A percentile compares a stretch with the other conserved stretches of the same genome.
These are phyloP conservation scores for Colletotrichum noveboracense DNA, from an alignment of 2,329 filamentous ascomycete species.

Conservation along the genomic window DNA sequence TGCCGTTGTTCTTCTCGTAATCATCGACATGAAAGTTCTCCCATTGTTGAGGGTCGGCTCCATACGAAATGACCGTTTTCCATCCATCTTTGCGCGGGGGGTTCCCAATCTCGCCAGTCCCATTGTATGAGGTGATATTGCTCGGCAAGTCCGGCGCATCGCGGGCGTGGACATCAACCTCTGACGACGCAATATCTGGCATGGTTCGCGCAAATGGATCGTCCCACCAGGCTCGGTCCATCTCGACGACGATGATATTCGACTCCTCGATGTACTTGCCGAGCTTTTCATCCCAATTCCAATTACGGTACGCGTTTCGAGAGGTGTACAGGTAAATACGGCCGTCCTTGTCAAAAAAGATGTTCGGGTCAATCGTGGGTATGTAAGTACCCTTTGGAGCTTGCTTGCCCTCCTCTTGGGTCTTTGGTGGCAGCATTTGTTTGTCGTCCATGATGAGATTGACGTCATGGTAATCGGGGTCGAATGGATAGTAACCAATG, in stretches of 20 bases:
- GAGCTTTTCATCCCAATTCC: constrained; percentile 37
- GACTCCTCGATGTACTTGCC: constrained; percentile 42
- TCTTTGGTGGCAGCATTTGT: constrained; percentile 37
- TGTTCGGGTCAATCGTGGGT: constrained; percentile 29
- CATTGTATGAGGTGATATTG: constrained; percentile 38
- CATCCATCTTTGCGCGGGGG: constrained; percentile 40
- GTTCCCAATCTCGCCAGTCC: constrained; percentile 35
- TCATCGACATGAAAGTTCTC: constrained; percentile 40
- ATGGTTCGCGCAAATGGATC: constrained; percentile 36
- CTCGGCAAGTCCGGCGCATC: constrained; percentile 29
- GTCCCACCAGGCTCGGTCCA: constrained; percentile 39
- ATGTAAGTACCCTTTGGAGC: constrained; percentile 40
- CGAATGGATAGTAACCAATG: constrained; percentile 39
- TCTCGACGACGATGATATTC: constrained; percentile 40
- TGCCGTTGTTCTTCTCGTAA: constrained; percentile 35
- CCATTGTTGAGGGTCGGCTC: constrained; percentile 37
- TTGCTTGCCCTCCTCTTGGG: constrained; percentile 26
- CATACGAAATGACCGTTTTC: constrained; percentile 40
- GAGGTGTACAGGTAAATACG: constrained; percentile 32
- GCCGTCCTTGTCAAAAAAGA: constrained; percentile 23
- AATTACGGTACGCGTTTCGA: constrained; percentile 40
- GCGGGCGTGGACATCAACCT: constrained; percentile 31
- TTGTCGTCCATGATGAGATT: constrained; percentile 41
- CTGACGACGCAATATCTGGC: constrained; percentile 34
- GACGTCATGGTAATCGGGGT: constrained; percentile 38